Conservation (phyloP, 2,329 filamentous ascomycete genomes). For the Lachnellula cervina region DNA sequence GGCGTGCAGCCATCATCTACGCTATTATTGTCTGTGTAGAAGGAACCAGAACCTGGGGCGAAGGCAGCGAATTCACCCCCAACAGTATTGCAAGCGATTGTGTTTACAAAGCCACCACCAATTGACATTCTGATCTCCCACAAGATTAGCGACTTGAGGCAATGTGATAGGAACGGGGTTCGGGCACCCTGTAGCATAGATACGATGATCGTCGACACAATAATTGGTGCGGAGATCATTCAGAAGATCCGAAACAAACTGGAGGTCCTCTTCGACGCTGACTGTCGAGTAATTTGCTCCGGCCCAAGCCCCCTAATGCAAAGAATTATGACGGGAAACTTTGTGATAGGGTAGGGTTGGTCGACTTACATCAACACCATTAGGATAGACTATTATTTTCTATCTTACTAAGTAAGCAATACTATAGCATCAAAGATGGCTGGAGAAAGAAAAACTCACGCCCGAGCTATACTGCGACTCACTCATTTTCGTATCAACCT, state of each 20-base stretch:
- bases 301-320: not conserved
- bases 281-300: not conserved
- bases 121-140: not conserved
- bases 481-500: not conserved
- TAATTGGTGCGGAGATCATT: not conserved
- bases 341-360: too few species aligned
- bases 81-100: not conserved
- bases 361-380: not conserved
- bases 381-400: not conserved
- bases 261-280: not conserved
- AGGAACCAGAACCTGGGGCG: not conserved
- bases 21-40: not conserved
- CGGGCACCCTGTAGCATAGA: not conserved
- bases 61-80: not conserved
- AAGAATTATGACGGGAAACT: too few species aligned
- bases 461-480: not conserved
- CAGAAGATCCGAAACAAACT: not conserved
- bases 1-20: not conserved
- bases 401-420: not conserved
- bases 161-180: too few species aligned
- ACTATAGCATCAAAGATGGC: too few species aligned
- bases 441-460: too few species aligned
- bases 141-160: too few species aligned
- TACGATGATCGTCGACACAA: not conserved
- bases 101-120: not conserved